These are phyloP conservation scores for Populus trichocarpa DNA, from an alignment of 441 rosid genomes.

Conservation along the genomic window DNA sequence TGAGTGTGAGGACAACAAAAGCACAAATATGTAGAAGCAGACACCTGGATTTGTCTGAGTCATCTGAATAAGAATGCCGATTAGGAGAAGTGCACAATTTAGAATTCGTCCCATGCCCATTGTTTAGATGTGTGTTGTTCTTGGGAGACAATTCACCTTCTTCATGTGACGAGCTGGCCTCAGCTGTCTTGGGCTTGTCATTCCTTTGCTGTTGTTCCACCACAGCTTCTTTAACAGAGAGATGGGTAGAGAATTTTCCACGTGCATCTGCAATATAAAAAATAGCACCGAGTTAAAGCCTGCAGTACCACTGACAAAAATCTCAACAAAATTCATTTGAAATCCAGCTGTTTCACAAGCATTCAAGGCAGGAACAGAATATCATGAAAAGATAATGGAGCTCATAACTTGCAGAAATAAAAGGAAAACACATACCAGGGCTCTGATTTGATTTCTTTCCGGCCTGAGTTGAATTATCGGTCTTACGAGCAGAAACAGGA, in stretches of 20 bases:
- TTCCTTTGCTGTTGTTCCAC: slow-evolving; percentile 24
- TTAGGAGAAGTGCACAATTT: slow-evolving; percentile 25
- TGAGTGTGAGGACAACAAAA: background rate
- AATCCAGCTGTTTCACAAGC: background rate
- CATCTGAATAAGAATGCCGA: slow-evolving; percentile 25
- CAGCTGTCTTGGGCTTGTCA: slow-evolving; percentile 28
- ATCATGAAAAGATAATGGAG: background rate
- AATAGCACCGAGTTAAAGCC: background rate
- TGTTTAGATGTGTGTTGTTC: slow-evolving; percentile 35
- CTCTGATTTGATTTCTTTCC: slow-evolving; percentile 31
- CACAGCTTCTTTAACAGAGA: slow-evolving; percentile 16
- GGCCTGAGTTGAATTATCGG: slow-evolving; percentile 30
- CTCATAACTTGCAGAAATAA: background rate
- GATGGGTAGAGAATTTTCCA: slow-evolving; percentile 24
- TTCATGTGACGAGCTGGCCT: slow-evolving; percentile 39
- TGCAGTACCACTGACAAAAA: background rate
- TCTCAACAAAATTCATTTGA: background rate
- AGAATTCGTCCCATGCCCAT: slow-evolving; percentile 42
- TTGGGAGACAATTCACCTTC: slow-evolving; percentile 61
- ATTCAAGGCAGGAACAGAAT: background rate
- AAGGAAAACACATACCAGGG: slow-evolving; percentile 23
- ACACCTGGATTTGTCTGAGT: slow-evolving; percentile 61
- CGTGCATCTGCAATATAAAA: slow-evolving; percentile 34
- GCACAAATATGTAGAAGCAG: slow-evolving; percentile 10
- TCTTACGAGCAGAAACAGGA: slow-evolving; percentile 23